Percentiles rank a stretch among this genome's conserved stretches.
These are phyloP conservation scores for Termitomyces sp. DNA, from an alignment of 768 basidiomycete genomes.

Conservation along the genomic window DNA sequence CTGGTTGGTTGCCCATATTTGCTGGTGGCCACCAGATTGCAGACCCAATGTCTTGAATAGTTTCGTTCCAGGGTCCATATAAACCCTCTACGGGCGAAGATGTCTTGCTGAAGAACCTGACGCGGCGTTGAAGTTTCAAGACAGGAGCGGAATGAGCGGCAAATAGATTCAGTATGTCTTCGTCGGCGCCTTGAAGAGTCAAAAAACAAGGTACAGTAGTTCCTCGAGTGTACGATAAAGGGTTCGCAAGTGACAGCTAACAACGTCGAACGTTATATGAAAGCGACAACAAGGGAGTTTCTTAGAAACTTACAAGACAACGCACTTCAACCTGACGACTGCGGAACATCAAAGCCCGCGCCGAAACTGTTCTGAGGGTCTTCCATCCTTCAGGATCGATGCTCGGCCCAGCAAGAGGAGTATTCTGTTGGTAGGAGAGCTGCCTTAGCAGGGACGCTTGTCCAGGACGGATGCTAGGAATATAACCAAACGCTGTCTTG, in stretches of 20 bases:
- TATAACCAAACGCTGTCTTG: slow-evolving; percentile 48
- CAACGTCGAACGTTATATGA: not conserved
- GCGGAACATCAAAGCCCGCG: slow-evolving; percentile 35
- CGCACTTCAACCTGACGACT: slow-evolving; percentile 31
- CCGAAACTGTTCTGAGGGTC: slow-evolving; percentile 31
- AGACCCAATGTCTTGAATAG: slow-evolving; percentile 34
- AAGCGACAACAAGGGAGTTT: not conserved
- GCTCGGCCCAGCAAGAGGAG: slow-evolving; percentile 38
- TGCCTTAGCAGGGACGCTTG: slow-evolving; percentile 41
- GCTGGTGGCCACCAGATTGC: slow-evolving; percentile 46
- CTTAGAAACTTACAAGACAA: slow-evolving; percentile 31
- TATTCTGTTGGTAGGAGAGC: slow-evolving; percentile 39
- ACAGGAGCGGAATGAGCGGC: slow-evolving; percentile 32
- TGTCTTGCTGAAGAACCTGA: slow-evolving; percentile 35
- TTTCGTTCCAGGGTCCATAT: slow-evolving; percentile 40
- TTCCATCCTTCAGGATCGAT: slow-evolving; percentile 52
- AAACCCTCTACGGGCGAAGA: slow-evolving; percentile 21
- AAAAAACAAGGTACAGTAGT: slow-evolving; percentile 41
- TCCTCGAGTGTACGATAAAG: slow-evolving; percentile 45
- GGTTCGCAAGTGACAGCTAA: slow-evolving; percentile 41
- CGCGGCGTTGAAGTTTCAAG: slow-evolving; percentile 33
- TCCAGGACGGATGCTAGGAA: slow-evolving; percentile 39
- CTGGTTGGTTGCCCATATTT: slow-evolving; percentile 21
- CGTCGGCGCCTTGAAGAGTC: slow-evolving; percentile 33
- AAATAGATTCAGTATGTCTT: slow-evolving; percentile 34